Conservation (phyloP, 345 rosid species). For the Dipteronia sinensis region DNA sequence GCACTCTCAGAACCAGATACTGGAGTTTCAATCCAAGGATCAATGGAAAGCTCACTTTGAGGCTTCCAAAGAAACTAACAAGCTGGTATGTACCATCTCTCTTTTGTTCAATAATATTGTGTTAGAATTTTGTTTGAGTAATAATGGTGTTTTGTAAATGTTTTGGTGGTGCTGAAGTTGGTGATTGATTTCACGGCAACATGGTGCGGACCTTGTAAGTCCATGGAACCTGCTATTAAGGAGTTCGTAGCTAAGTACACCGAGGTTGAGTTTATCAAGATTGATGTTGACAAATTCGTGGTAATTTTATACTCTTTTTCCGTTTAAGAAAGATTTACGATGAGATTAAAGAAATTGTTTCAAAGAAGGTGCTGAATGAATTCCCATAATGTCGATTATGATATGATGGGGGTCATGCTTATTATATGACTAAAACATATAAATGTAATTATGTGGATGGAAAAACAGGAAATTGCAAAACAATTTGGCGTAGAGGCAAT, state of each 20-base stretch:
- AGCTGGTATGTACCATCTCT: conserved; percentile 44
- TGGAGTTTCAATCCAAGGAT: conserved; percentile 50
- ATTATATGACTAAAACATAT: neutral
- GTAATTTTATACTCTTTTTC: conserved; percentile 32
- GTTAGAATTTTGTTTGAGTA: neutral
- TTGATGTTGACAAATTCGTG: conserved; percentile 62
- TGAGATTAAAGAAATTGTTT: too few species aligned
- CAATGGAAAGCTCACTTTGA: conserved; percentile 62
- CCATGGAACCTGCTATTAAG: conserved; percentile 51
- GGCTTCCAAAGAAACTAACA: conserved; percentile 55
- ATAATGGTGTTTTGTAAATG: neutral
- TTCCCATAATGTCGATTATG: too few species aligned
- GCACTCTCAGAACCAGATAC: conserved; percentile 23
- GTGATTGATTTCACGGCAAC: conserved; percentile 74
- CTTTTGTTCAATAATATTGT: neutral
- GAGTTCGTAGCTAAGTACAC: conserved; percentile 57
- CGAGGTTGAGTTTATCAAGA: conserved; percentile 67
- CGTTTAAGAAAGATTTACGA: too few species aligned
- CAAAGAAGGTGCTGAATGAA: neutral
- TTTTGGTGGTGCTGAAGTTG: conserved; percentile 38
- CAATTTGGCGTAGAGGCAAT: conserved; percentile 41
- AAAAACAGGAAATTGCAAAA: conserved; percentile 48
- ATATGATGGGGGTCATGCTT: neutral
- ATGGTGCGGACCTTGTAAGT: conserved; percentile 82
- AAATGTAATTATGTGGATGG: neutral